phyloP scores from a whole-genome alignment of 257 asterid species.

The Solanum sejunctum region DNA sequence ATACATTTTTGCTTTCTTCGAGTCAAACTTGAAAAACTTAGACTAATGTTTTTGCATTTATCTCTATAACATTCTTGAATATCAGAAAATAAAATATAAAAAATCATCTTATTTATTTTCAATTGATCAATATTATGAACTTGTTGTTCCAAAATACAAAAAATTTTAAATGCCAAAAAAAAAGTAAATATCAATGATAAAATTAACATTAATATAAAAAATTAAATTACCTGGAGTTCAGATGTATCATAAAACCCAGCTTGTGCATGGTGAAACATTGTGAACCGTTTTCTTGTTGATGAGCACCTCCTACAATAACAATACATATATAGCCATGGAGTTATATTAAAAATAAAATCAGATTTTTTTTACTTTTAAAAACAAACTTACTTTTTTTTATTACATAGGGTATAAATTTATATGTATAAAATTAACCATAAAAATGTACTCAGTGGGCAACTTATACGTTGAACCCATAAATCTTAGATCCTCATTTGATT shows the following conservation, averaged over 20 bases:
- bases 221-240: not conserved
- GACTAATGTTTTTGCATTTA: not conserved
- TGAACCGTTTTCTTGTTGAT: not conserved
- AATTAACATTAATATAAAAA: not conserved
- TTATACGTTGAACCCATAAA: no score
- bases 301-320: not conserved
- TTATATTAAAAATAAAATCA: not conserved
- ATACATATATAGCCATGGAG: not conserved
- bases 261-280: not conserved
- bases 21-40: not conserved
- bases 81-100: not conserved
- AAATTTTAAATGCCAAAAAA: not conserved
- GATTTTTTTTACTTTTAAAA: not conserved
- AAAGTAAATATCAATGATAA: not conserved
- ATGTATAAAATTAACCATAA: no score
- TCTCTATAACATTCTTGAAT: not conserved
- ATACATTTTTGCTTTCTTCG: not conserved
- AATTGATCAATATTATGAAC: not conserved
- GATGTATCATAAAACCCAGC: not conserved
- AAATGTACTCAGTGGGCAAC: no score
- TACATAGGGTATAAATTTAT: no score
- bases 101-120: not conserved
- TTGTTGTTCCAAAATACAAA: not conserved
- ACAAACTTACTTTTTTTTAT: no score
- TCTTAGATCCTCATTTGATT: no score